phyloP scores from a whole-genome alignment of 2,329 filamentous ascomycete genomes.

The Beauveria brongniartii region DNA sequence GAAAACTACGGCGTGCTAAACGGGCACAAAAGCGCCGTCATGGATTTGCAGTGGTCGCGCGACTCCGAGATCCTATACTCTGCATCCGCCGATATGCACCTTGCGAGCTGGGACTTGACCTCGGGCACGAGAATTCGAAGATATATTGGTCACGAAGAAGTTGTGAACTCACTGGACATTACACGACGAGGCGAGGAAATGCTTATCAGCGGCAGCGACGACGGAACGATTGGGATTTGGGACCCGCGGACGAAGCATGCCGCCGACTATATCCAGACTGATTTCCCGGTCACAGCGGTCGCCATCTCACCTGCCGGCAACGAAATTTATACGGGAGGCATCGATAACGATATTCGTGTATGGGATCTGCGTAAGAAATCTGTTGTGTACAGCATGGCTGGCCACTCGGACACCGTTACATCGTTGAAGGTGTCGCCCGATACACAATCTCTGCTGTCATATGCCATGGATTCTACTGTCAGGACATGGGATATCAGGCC shows the following conservation, averaged over 20 bases:
- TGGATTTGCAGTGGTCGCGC: constrained; percentile 94
- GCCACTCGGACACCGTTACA: constrained; percentile 87
- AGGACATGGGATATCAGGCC: constrained; percentile 94
- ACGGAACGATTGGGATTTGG: constrained; percentile 92
- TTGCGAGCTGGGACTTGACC: constrained; percentile 92
- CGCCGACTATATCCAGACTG: constrained; percentile 78
- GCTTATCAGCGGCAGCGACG: constrained; percentile 84
- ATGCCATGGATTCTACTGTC: constrained; percentile 88
- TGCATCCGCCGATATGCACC: constrained; percentile 84
- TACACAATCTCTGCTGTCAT: constrained; percentile 80
- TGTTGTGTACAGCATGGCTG: constrained; percentile 77
- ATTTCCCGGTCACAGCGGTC: constrained; percentile 86
- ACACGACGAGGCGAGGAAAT: constrained; percentile 86
- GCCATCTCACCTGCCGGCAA: constrained; percentile 91
- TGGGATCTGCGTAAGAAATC: constrained; percentile 94
- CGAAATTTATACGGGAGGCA: constrained; percentile 88
- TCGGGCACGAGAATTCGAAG: constrained; percentile 86
- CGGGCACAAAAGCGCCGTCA: constrained; percentile 82
- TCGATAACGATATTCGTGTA: constrained; percentile 94
- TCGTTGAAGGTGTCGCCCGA: constrained; percentile 89
- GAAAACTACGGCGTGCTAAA: constrained; percentile 87
- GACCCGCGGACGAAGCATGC: constrained; percentile 87
- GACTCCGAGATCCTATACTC: constrained; percentile 88
- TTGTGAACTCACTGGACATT: constrained; percentile 88
- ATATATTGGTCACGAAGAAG: constrained; percentile 87